Evolutionary conservation across 2,329 filamentous ascomycete genomes (phyloP).

Genomic region (Lasiodiplodia sp.): DNA sequence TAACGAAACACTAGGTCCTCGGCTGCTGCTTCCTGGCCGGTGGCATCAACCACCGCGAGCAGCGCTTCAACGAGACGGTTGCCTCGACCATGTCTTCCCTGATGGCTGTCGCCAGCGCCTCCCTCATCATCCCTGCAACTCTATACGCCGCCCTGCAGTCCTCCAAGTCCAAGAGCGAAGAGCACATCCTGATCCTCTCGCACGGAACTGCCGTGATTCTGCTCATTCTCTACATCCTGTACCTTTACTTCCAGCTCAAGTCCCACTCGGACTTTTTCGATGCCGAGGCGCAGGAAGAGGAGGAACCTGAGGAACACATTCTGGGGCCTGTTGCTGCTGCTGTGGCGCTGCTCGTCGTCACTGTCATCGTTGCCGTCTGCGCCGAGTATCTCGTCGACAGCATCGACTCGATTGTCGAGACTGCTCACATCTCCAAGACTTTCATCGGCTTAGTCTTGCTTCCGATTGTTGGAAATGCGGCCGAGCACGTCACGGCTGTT

Average conservation of each 20-base stretch:
- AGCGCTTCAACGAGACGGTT: conserved; percentile 73
- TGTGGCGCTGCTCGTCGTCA: conserved; percentile 56
- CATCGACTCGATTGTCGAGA: conserved; percentile 62
- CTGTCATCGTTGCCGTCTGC: conserved; percentile 58
- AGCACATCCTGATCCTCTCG: conserved; percentile 59
- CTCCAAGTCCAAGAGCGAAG: conserved; percentile 48
- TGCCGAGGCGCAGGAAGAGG: conserved; percentile 41
- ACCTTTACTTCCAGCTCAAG: conserved; percentile 63
- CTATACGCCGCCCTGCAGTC: conserved; percentile 56
- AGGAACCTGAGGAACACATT: conserved; percentile 47
- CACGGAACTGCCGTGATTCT: conserved; percentile 63
- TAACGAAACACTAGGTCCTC: conserved; percentile 53
- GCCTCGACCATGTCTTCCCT: conserved; percentile 76
- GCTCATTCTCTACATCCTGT: conserved; percentile 61
- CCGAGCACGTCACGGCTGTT: conserved; percentile 63
- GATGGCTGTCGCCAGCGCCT: conserved; percentile 64
- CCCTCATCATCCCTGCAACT: conserved; percentile 61
- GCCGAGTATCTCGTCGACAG: conserved; percentile 63
- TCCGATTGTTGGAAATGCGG: conserved; percentile 65
- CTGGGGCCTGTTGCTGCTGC: conserved; percentile 55
- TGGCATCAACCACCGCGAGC: conserved; percentile 53
- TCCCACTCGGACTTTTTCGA: conserved; percentile 57
- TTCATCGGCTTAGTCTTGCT: conserved; percentile 65
- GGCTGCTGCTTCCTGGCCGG: conserved; percentile 62
- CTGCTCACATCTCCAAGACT: conserved; percentile 60